Percentiles rank a stretch among this genome's conserved stretches.
These are phyloP conservation scores for Eucalyptus marginata DNA, from an alignment of 345 rosid species.

Conservation along the genomic window DNA sequence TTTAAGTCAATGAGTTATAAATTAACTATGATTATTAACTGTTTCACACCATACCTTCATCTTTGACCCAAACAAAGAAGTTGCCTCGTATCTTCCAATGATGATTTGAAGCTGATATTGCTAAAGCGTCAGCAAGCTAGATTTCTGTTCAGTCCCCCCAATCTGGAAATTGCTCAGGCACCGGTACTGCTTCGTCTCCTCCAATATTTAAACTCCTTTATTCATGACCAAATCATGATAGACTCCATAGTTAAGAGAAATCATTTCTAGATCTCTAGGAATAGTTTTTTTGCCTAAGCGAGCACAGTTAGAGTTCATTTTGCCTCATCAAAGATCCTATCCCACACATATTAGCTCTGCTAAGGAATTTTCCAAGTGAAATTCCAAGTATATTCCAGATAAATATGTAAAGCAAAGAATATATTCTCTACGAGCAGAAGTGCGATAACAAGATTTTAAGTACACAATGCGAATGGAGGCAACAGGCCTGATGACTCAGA, in stretches of 20 bases:
- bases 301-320: background rate
- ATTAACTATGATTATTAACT: no score
- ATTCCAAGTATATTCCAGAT: background rate
- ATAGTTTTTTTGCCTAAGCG: background rate
- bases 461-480: background rate
- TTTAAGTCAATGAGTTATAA: no score
- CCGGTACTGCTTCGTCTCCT: background rate
- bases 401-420: background rate
- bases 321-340: background rate
- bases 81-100: no score
- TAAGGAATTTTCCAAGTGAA: background rate
- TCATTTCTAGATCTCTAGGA: background rate
- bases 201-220: background rate
- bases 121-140: background rate
- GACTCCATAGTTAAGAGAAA: background rate
- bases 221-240: no score
- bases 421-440: background rate
- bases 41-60: no score
- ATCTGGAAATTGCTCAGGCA: background rate
- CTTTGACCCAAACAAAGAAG: no score
- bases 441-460: background rate
- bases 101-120: background rate
- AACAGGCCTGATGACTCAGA: background rate
- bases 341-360: background rate
- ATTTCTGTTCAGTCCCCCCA: background rate